Evolutionary conservation across 2,329 filamentous ascomycete genomes (phyloP).

Genomic region (Aspergillus tubingensis): DNA sequence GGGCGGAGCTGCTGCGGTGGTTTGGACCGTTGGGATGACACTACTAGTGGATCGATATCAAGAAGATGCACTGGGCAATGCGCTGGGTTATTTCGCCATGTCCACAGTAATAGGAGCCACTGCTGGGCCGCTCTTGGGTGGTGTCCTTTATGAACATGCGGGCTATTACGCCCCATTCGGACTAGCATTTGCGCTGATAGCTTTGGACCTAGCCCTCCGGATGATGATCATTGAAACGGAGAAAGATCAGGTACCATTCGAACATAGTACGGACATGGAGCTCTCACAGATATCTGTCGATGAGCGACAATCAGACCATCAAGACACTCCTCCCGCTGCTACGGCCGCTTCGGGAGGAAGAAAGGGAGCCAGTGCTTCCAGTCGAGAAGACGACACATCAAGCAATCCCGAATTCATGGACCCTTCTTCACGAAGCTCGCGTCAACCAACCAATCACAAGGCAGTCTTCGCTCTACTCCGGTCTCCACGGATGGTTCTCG

Average conservation of each 20-base stretch:
- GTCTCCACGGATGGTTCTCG: neutral
- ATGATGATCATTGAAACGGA: neutral
- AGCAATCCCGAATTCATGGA: no score
- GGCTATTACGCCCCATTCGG: neutral
- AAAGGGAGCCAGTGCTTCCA: no score
- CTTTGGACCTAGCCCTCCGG: neutral
- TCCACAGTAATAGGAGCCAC: neutral
- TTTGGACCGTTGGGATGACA: neutral
- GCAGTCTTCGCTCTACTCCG: no score
- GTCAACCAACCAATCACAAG: no score
- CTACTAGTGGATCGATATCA: neutral
- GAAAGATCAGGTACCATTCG: no score
- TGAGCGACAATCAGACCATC: no score
- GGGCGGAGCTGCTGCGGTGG: neutral
- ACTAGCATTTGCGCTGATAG: slow-evolving; percentile 2
- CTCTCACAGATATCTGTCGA: no score
- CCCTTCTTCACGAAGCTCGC: no score
- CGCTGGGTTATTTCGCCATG: neutral
- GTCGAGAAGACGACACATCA: no score
- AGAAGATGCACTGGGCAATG: neutral
- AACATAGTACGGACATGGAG: no score
- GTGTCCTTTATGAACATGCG: neutral
- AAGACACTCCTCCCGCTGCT: no score
- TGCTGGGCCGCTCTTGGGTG: neutral
- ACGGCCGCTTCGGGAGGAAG: no score